Conservation (phyloP, 768 basidiomycete species). For the Daedaleopsis sinensis region DNA sequence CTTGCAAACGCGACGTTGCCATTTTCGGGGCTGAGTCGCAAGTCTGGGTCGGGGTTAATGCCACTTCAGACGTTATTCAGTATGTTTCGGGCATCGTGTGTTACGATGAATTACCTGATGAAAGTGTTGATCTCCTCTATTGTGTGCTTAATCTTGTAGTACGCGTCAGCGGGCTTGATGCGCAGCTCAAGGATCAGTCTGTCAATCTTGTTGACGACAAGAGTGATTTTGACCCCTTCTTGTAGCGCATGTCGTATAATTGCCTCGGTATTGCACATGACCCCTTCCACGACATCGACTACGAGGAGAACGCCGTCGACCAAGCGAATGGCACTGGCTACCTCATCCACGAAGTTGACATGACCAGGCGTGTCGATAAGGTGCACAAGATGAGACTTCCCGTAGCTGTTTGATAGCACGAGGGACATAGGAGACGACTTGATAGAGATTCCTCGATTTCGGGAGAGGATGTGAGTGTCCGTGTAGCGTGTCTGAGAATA, state of each 20-base stretch:
- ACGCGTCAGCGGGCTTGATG: conserved; percentile 94
- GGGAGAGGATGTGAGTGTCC: conserved; percentile 89
- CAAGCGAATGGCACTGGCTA: conserved; percentile 82
- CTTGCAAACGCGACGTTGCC: conserved; percentile 98
- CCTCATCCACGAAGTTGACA: conserved; percentile 98
- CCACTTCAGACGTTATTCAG: conserved; percentile 44
- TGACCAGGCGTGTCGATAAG: conserved; percentile 98
- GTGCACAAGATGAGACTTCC: conserved; percentile 94
- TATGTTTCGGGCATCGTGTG: not conserved
- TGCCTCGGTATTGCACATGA: conserved; percentile 92
- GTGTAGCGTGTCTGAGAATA: conserved; percentile 82
- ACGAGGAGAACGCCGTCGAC: conserved; percentile 92
- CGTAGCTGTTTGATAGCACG: conserved; percentile 77
- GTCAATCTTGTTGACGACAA: conserved; percentile 98
- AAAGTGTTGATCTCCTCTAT: conserved; percentile 98
- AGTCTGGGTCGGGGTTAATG: conserved; percentile 86
- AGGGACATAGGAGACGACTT: conserved; percentile 98
- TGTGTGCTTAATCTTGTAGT: conserved; percentile 98
- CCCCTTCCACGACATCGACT: conserved; percentile 98
- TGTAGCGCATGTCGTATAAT: conserved; percentile 88
- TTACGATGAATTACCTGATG: conserved; percentile 63
- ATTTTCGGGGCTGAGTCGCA: conserved; percentile 89
- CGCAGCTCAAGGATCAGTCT: conserved; percentile 95
- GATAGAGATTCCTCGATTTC: conserved; percentile 89
- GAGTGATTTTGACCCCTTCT: conserved; percentile 86